Percentiles rank a stretch among this genome's conserved stretches.
Evolutionary conservation across 140 eudicot genomes (phyloP).

Genomic region (Oenanthe javanica): DNA sequence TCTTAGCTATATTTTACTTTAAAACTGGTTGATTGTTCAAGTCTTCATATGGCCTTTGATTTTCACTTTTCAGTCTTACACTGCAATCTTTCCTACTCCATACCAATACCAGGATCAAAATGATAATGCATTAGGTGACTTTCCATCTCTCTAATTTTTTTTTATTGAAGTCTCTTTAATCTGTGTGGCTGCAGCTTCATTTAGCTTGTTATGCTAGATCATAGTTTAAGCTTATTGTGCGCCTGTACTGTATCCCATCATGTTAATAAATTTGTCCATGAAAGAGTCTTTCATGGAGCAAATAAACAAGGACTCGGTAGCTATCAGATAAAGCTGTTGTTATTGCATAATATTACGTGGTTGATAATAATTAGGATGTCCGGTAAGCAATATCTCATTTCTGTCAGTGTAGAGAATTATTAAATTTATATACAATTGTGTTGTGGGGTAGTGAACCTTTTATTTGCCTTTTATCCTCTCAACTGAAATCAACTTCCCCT

Average conservation of each 20-base stretch:
- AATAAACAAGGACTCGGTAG: not conserved
- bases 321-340: not conserved
- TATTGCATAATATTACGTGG: not conserved
- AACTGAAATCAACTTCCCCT: not conserved
- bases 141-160: constrained; percentile 1
- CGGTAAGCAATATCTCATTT: not conserved
- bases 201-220: not conserved
- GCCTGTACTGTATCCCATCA: not conserved
- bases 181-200: not conserved
- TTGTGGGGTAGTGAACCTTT: not conserved
- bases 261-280: not conserved
- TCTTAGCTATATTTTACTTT: not conserved
- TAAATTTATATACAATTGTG: not conserved
- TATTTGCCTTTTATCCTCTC: not conserved
- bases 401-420: not conserved
- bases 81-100: constrained; percentile 67
- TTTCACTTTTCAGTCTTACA: constrained; percentile 47
- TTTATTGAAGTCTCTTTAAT: constrained; percentile 1
- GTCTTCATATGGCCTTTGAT: not conserved
- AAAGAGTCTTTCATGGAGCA: not conserved
- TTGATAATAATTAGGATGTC: not conserved
- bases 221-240: not conserved
- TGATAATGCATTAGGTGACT: constrained; percentile 61
- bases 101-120: constrained; percentile 33
- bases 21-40: constrained; percentile 2